Evolutionary conservation across 257 asterid species (phyloP).

Genomic region (Cinchona pubescens): DNA sequence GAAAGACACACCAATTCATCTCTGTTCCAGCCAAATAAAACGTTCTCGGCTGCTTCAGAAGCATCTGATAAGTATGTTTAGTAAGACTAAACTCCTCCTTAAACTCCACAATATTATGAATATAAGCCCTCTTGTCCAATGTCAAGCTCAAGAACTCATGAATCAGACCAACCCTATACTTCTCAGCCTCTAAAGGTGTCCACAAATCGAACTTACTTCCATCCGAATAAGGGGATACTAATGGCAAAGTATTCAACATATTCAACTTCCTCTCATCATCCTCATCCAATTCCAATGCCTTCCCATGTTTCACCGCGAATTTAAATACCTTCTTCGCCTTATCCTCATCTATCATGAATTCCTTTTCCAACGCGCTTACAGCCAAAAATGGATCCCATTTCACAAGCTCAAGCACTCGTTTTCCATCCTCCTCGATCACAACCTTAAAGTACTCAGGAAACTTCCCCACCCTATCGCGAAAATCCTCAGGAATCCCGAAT

Average conservation of each 20-base stretch:
- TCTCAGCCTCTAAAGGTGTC: conserved; percentile 82
- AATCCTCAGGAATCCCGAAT: conserved; percentile 80
- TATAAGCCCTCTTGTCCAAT: conserved; percentile 89
- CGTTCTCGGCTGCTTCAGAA: conserved; percentile 70
- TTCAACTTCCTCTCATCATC: conserved; percentile 73
- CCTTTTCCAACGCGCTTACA: conserved; percentile 68
- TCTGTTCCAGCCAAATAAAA: conserved; percentile 89
- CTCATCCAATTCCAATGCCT: conserved; percentile 59
- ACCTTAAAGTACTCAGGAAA: conserved; percentile 63
- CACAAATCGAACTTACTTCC: conserved; percentile 74
- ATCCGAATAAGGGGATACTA: conserved; percentile 92
- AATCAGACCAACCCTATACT: conserved; percentile 77
- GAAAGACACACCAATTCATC: conserved; percentile 97
- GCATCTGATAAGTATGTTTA: conserved; percentile 81
- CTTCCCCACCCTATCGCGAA: conserved; percentile 65
- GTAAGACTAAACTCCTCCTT: conserved; percentile 88
- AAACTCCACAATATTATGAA: conserved; percentile 92
- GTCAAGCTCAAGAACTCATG: conserved; percentile 95
- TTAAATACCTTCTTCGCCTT: conserved; percentile 69
- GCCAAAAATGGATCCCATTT: conserved; percentile 76
- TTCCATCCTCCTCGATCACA: conserved; percentile 60
- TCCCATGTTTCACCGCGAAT: conserved; percentile 72
- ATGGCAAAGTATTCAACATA: conserved; percentile 75
- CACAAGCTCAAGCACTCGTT: conserved; percentile 65
- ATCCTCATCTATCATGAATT: conserved; percentile 71